phyloP scores from a whole-genome alignment of 2,329 filamentous ascomycete genomes.

The Aspergillus novoparasiticus region DNA sequence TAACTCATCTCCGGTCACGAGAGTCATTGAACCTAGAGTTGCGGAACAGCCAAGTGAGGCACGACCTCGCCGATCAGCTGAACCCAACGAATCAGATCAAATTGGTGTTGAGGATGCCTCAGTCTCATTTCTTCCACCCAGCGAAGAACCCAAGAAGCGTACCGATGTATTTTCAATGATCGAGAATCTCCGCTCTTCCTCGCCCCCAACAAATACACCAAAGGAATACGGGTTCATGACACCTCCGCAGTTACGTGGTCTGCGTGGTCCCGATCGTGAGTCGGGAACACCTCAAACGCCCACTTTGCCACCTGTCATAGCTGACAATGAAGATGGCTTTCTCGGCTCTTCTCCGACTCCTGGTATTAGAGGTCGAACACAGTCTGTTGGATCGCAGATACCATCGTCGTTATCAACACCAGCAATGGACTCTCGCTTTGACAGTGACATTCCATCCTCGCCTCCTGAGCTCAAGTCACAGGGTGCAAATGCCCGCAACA shows the following conservation, averaged over 20 bases:
- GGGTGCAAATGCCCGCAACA: slow-evolving; percentile 23
- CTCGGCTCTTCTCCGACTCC: slow-evolving; percentile 58
- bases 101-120: slow-evolving; percentile 71
- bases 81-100: slow-evolving; percentile 61
- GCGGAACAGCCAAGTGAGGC: slow-evolving; percentile 34
- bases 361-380: slow-evolving; percentile 38
- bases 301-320: slow-evolving; percentile 38
- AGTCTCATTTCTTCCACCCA: slow-evolving; percentile 47
- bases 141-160: slow-evolving; percentile 71
- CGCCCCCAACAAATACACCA: slow-evolving; percentile 31
- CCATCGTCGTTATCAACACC: slow-evolving; percentile 39
- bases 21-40: slow-evolving; percentile 16
- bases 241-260: slow-evolving; percentile 30
- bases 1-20: slow-evolving; percentile 34
- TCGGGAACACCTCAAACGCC: slow-evolving; percentile 45
- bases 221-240: slow-evolving; percentile 31
- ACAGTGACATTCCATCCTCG: slow-evolving; percentile 38
- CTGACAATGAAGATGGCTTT: slow-evolving; percentile 48
- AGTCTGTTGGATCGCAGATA: slow-evolving; percentile 30
- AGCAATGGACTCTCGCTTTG: slow-evolving; percentile 21
- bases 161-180: slow-evolving; percentile 67
- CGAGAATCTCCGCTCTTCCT: slow-evolving; percentile 62
- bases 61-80: slow-evolving; percentile 41
- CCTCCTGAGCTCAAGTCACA: slow-evolving; percentile 33
- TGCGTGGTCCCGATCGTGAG: slow-evolving; percentile 26